These are phyloP conservation scores for Penicillium sp. DNA, from an alignment of 2,329 filamentous ascomycete species.

Conservation along the genomic window DNA sequence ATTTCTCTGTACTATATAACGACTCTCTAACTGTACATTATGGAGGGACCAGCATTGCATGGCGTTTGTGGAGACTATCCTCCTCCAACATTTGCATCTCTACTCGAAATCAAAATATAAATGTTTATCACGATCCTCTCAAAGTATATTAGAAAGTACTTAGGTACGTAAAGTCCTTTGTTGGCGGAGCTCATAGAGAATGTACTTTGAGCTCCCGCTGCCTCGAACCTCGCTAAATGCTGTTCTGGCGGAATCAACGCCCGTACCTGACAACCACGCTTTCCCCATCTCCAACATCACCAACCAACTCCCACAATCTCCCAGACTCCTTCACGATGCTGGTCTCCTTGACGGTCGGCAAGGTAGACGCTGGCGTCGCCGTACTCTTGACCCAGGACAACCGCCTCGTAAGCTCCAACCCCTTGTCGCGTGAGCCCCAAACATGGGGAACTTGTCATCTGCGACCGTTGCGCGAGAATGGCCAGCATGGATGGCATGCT, in stretches of 20 bases:
- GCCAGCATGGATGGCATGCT: slow-evolving; percentile 4
- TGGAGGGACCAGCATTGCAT: slow-evolving; percentile 4
- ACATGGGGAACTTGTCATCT: slow-evolving; percentile 1
- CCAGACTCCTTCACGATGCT: slow-evolving; percentile 59
- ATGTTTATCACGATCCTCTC: neutral
- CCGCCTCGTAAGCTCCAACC: slow-evolving; percentile 64
- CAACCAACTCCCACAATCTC: slow-evolving; percentile 6
- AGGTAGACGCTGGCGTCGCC: slow-evolving; percentile 97
- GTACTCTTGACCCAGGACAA: slow-evolving; percentile 96
- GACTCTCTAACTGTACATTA: slow-evolving; percentile 9
- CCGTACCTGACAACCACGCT: slow-evolving; percentile 10
- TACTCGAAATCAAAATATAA: neutral
- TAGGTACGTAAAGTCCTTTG: neutral
- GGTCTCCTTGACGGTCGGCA: slow-evolving; percentile 95
- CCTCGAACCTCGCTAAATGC: slow-evolving; percentile 31
- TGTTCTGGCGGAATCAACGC: slow-evolving; percentile 29
- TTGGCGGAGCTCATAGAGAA: slow-evolving; percentile 17
- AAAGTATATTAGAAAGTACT: neutral
- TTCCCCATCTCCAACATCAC: slow-evolving; percentile 11
- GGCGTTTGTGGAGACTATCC: slow-evolving; percentile 3
- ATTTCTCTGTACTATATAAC: slow-evolving; percentile 9
- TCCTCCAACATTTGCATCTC: slow-evolving; percentile 1
- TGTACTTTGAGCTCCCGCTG: slow-evolving; percentile 20
- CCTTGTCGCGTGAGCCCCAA: slow-evolving; percentile 11
- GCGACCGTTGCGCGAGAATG: neutral